phyloP scores from a whole-genome alignment of 1,284 basidiomycete species.

The Puccinia coronata region DNA sequence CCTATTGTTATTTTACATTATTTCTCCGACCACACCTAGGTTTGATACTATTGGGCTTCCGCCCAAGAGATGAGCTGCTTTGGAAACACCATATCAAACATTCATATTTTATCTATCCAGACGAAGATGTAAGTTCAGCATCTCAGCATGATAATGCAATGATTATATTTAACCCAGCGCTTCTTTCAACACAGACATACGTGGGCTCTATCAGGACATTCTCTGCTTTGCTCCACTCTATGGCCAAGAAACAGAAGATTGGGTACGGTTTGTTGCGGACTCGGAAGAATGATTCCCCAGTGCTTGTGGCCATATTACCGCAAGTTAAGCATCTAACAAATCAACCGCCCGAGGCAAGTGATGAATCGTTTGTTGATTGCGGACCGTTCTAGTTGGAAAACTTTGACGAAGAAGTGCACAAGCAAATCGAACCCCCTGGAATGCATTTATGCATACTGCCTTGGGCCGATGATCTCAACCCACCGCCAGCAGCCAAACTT shows the following conservation, averaged over 20 bases:
- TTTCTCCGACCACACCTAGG: slow-evolving; percentile 59
- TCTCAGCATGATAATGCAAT: neutral
- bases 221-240: slow-evolving; percentile 78
- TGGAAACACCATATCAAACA: slow-evolving; percentile 91
- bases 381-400: slow-evolving; percentile 64
- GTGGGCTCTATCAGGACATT: slow-evolving; percentile 85
- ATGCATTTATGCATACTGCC: slow-evolving; percentile 89
- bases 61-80: slow-evolving; percentile 64
- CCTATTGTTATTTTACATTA: neutral
- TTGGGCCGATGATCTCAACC: slow-evolving; percentile 89
- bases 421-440: slow-evolving; percentile 77
- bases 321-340: slow-evolving; percentile 13
- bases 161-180: too few relatives aligned
- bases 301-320: slow-evolving; percentile 82
- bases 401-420: slow-evolving; percentile 67
- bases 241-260: slow-evolving; percentile 78
- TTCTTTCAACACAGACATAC: slow-evolving; percentile 59
- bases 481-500: slow-evolving; percentile 64
- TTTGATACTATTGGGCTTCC: slow-evolving; percentile 90
- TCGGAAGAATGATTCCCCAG: slow-evolving; percentile 72
- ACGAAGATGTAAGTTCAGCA: slow-evolving; percentile 57
- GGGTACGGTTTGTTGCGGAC: slow-evolving; percentile 74
- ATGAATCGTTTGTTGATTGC: neutral
- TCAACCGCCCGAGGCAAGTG: neutral
- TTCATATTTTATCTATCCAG: slow-evolving; percentile 86